These are phyloP conservation scores for Apiospora koreana DNA, from an alignment of 2,329 filamentous ascomycete genomes.

Conservation along the genomic window DNA sequence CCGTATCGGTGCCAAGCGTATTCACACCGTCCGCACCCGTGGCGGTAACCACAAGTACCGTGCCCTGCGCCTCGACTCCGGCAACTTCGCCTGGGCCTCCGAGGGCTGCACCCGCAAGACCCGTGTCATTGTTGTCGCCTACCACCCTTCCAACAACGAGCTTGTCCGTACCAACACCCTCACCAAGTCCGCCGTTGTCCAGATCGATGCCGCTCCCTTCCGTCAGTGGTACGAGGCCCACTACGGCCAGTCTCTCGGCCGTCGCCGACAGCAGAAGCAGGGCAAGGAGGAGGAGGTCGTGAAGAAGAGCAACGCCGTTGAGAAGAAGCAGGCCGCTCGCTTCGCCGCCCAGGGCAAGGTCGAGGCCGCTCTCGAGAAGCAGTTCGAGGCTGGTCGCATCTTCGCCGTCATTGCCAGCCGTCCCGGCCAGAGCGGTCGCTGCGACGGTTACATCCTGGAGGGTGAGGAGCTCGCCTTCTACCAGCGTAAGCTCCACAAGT, in stretches of 20 bases:
- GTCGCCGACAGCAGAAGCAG: conserved; percentile 85
- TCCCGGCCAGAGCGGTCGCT: conserved; percentile 95
- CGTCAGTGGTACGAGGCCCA: conserved; percentile 99
- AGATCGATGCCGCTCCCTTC: conserved; percentile 98
- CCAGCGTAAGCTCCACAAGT: conserved; percentile 99
- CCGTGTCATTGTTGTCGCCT: conserved; percentile 96
- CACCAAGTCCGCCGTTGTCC: conserved; percentile 97
- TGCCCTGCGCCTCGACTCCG: conserved; percentile 95
- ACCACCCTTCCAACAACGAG: conserved; percentile 99
- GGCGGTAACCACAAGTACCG: conserved; percentile 99
- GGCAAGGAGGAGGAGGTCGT: conserved; percentile 66
- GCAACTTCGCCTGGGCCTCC: conserved; percentile 99
- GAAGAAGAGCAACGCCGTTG: conserved; percentile 94
- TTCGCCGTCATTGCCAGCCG: conserved; percentile 91
- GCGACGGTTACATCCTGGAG: conserved; percentile 97
- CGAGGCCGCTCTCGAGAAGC: conserved; percentile 88
- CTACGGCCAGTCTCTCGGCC: conserved; percentile 90
- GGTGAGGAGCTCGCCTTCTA: conserved; percentile 99
- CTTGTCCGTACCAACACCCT: conserved; percentile 99
- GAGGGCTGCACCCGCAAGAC: conserved; percentile 98
- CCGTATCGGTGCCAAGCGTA: conserved; percentile 95
- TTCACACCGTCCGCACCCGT: conserved; percentile 95
- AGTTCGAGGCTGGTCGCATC: conserved; percentile 98
- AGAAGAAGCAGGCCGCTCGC: conserved; percentile 95
- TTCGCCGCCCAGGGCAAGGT: conserved; percentile 87